Evolutionary conservation across 2,329 filamentous ascomycete species (phyloP).

Genomic region (Ophiocordyceps unilateralis): DNA sequence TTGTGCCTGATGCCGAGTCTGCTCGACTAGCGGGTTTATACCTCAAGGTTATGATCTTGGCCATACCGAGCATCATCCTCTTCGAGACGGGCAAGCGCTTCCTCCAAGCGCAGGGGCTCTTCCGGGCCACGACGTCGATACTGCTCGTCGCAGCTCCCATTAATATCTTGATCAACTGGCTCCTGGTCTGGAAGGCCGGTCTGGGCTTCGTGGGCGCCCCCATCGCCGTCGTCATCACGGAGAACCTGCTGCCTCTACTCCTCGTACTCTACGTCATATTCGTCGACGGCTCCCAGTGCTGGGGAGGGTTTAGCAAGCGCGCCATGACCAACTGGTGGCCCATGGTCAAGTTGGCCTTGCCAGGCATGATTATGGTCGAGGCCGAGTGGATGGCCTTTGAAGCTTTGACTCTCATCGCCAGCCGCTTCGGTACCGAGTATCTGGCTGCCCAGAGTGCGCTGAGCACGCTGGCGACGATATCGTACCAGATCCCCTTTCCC

Average conservation of each 20-base stretch:
- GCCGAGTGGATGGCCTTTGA: constrained; percentile 92
- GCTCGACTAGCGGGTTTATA: constrained; percentile 56
- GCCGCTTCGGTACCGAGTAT: constrained; percentile 60
- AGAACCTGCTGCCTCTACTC: constrained; percentile 60
- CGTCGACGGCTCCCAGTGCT: constrained; percentile 59
- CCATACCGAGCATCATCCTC: constrained; percentile 57
- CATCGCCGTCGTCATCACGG: constrained; percentile 61
- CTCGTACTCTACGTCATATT: constrained; percentile 65
- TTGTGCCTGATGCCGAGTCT: constrained; percentile 35
- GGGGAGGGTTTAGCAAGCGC: constrained; percentile 59
- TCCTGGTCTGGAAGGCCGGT: constrained; percentile 54
- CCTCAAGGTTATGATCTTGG: constrained; percentile 52
- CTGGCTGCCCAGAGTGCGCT: constrained; percentile 82
- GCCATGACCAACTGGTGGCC: constrained; percentile 59
- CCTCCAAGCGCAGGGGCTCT: constrained; percentile 68
- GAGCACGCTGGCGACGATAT: constrained; percentile 58
- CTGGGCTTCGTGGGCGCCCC: constrained; percentile 68
- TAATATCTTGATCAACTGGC: constrained; percentile 62
- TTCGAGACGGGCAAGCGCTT: constrained; percentile 71
- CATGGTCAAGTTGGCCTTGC: constrained; percentile 76
- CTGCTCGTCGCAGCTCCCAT: constrained; percentile 59
- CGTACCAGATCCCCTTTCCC: constrained; percentile 85
- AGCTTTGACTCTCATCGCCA: constrained; percentile 67
- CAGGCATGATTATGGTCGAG: constrained; percentile 84
- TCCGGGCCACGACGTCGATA: constrained; percentile 62